These are phyloP conservation scores for Penicillium canariense DNA, from an alignment of 495 filamentous ascomycete genomes.

Conservation along the genomic window DNA sequence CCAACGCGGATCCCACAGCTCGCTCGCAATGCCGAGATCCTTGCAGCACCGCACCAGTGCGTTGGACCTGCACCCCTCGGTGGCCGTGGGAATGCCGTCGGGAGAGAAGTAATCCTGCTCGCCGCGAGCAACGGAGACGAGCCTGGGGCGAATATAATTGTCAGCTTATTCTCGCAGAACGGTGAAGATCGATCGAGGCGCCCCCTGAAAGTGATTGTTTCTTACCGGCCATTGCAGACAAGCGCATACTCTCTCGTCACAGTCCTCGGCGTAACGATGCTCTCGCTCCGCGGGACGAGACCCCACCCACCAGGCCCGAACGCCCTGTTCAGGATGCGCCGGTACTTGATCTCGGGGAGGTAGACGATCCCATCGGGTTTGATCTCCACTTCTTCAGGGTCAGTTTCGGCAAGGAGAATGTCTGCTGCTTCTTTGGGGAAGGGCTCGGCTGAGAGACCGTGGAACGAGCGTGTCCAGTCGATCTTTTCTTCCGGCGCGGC, in stretches of 20 bases:
- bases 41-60: constrained; percentile 97
- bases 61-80: constrained; percentile 96
- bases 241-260: constrained; percentile 96
- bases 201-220: neutral
- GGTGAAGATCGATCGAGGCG: neutral
- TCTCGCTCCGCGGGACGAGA: constrained; percentile 83
- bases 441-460: constrained; percentile 73
- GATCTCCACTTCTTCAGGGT: constrained; percentile 81
- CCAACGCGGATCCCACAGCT: constrained; percentile 95
- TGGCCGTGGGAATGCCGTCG: constrained; percentile 92
- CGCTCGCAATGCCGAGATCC: constrained; percentile 90
- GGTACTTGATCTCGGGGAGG: constrained; percentile 97
- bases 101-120: constrained; percentile 93
- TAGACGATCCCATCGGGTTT: constrained; percentile 97
- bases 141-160: constrained; percentile 44
- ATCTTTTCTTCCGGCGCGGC: constrained; percentile 52
- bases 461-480: constrained; percentile 92
- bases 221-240: constrained; percentile 83
- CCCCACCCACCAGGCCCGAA: constrained; percentile 98
- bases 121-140: constrained; percentile 89
- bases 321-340: constrained; percentile 82
- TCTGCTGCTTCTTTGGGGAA: constrained; percentile 76
- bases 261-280: constrained; percentile 80
- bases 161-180: neutral
- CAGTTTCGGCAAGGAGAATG: constrained; percentile 64